Evolutionary conservation across 1,284 basidiomycete species (phyloP), one percentile per base, ranked within the genome.

Genomic region (Phaffia rhodozyma): DNA sequence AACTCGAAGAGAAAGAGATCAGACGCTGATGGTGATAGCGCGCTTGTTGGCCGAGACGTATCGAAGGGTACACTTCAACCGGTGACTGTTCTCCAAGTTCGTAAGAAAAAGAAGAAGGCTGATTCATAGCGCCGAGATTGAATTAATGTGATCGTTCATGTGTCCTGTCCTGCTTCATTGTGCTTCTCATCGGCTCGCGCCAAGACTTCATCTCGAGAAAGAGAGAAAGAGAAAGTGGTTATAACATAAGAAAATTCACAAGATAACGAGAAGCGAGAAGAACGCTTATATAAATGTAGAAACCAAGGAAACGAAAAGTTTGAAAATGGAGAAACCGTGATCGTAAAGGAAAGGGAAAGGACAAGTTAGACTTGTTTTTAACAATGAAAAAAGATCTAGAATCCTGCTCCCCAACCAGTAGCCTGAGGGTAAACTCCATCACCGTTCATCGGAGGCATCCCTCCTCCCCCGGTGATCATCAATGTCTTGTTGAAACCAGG

Each of bases 61-160:
- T 2, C 38, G 16, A 16, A 43, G 38, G 13, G 2, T 43, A 16
- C 38, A 43, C 16, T 11, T 16, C 38, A 16, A 43, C 38, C 38
- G 58, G 74, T 77, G 13, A 78, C 74, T 16, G 71, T 77, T 66
- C 68, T 78, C 52, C 73, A 75, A 63, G 72, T 72, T 29, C 70
- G 74, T 58, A 77, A 76, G 70, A 76, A 76, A 70, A 75, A 74
- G 68, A 71, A 70, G 67, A 63, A 62, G 59, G 52, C 18, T 13
- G 25, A 27, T 2, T 16, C 52, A 9, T 43, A 43, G 38, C 5
- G 38, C 32, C 4, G 16, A 43, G 38, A 7, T 11, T 43, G 13
- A 16, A 43, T 43, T 16, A 11, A 43, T 43, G 38, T 43, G 38
- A 43, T 11, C 38, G 13, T 43, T 16, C 38, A 43, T 7, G 5